phyloP scores from a whole-genome alignment of 148 eudicot genomes.

The Vaccinium macrocarpon region DNA sequence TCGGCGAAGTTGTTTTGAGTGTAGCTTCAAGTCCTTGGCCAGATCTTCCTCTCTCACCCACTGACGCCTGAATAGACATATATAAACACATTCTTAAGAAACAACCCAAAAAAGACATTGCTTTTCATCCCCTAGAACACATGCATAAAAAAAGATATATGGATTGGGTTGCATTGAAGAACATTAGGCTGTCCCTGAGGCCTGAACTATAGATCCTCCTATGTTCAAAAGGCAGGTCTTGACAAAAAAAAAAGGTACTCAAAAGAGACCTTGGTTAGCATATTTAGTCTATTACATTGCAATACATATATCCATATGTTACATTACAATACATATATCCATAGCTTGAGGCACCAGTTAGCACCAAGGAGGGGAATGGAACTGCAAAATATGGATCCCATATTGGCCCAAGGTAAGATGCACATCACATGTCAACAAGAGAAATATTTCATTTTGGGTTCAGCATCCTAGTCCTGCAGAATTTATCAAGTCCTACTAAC shows the following conservation, averaged over 20 bases:
- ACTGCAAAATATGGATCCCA: background rate
- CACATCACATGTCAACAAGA: background rate
- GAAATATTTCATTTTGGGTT: background rate
- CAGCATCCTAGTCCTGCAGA: background rate
- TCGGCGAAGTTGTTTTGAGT: slow-evolving; percentile 89
- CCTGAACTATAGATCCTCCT: background rate
- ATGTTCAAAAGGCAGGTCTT: background rate
- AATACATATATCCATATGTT: background rate
- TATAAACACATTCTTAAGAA: background rate
- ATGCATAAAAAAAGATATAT: background rate
- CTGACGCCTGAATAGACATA: slow-evolving; percentile 51
- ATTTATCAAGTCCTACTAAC: background rate
- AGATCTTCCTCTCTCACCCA: slow-evolving; percentile 98
- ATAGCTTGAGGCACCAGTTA: background rate
- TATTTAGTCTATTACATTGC: background rate
- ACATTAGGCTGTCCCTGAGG: background rate
- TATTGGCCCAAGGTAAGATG: background rate
- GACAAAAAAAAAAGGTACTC: background rate
- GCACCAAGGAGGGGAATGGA: background rate
- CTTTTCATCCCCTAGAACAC: background rate
- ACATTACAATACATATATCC: background rate
- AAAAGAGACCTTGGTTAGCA: background rate
- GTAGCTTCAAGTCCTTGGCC: slow-evolving; percentile 92
- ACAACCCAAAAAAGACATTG: background rate
- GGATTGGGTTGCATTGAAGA: background rate